Base-by-base conservation (phyloP, 371 early-diverging fungal genomes). In the Nematocida ironsii region DNA sequence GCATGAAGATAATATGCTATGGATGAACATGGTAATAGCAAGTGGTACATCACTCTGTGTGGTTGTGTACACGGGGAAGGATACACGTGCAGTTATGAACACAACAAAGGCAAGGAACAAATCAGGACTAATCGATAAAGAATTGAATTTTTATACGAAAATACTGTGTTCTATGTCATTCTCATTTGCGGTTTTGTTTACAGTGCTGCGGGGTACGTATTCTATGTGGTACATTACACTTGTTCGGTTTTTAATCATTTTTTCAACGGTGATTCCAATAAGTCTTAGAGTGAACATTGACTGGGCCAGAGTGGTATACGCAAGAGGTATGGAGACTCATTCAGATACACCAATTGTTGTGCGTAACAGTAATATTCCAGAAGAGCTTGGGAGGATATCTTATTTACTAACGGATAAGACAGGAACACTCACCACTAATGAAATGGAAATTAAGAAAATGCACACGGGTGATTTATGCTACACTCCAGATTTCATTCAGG, bases 391-490 rank as follows among this genome's bases (percentile, higher is more conserved):
- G 3, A 90, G 95, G 27, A 92, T 99, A 25, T 93, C 93, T 69
- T 99, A 96, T 85, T 86, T 98, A 13, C 86, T 99, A 71, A 92
- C 94, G 1, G 99, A 99, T 85, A 99, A 99, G 84, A 99, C 99
- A 3, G 99, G 99, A 7, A 99, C 99, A 7, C 86, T 99, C 83
- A 99, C 99, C n/a, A 90, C 94, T 84, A 99, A 99, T 86, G 93
- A 92, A 76, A 98, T 98, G 99, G 94, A 94, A 81, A 89, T 98
- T 74, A 94, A 94, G 85, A 93, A 94, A 82, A 84, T 97, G 55
- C 96, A 97, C 83, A 91, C 97, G 91, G 98, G 98, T 55, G 93
- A 93, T 11, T 92, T 94, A 90, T 91, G 94, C 0, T 97, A 93
- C 86, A 90, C 92, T 44, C 86, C 88, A 33, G 96, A 96, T 83